These are phyloP conservation scores for Lasiodiplodia hormozganensis DNA, from an alignment of 2,329 filamentous ascomycete species.

Conservation along the genomic window DNA sequence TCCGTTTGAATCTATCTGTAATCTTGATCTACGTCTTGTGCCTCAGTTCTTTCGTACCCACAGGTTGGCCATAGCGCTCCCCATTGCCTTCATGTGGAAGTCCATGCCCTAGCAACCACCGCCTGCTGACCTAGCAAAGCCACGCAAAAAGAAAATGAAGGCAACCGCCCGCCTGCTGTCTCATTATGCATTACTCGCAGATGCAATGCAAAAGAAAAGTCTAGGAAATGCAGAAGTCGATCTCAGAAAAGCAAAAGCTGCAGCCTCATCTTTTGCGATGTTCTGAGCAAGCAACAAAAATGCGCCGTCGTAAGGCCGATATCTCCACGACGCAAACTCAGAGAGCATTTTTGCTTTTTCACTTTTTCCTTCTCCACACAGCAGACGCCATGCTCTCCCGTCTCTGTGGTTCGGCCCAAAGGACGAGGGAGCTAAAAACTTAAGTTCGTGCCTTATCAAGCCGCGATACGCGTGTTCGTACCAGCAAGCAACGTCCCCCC, in stretches of 20 bases:
- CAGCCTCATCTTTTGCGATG: not conserved
- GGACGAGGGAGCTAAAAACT: too few species aligned
- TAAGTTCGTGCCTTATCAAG: too few species aligned
- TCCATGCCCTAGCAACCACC: not conserved
- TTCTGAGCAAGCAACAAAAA: not conserved
- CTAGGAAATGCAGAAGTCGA: not conserved
- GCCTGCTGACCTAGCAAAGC: not conserved
- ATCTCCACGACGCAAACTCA: not conserved
- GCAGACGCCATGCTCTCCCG: too few species aligned
- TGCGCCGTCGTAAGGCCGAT: conserved; percentile 7
- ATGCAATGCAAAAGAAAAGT: not conserved
- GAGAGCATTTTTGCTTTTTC: not conserved
- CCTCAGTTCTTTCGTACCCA: not conserved
- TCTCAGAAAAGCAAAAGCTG: not conserved
- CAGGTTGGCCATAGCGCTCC: not conserved
- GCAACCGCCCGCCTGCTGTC: not conserved
- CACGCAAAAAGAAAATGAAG: not conserved
- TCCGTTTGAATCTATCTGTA: not conserved
- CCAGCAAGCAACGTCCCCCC: not conserved
- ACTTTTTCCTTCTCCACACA: not conserved
- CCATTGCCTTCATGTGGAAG: not conserved
- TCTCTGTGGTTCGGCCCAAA: too few species aligned
- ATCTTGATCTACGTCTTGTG: not conserved
- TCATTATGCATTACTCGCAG: not conserved
- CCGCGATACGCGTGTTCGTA: too few species aligned